Evolutionary conservation across 2,329 filamentous ascomycete species (phyloP), one percentile per base, ranked within the genome.

Genomic region (Aspergillus tubingensis): DNA sequence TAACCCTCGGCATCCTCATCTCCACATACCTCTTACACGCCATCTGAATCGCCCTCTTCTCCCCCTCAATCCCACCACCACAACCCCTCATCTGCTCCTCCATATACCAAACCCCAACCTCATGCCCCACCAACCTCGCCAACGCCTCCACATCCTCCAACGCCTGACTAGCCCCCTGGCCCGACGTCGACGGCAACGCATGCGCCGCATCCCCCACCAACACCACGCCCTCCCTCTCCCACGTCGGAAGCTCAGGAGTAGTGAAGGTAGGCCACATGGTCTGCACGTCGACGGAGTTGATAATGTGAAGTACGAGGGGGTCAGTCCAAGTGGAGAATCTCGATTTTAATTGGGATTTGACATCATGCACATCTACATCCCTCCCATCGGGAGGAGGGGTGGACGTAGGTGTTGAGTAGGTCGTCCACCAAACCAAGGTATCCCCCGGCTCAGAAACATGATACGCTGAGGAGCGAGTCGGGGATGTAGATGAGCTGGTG

Each of bases 121-220:
- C 32, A 57, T 79, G 73, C 1, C 67, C 44, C 36, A 81, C 67
- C 1, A 84, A 70, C 23, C 82, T 60, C 0, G 76, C 72, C 8
- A 85, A 72, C 0, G 79, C 75, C 62, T 83, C 80, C 0, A 77
- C 78, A 70, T 87, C 85, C 67, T 87, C 84, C 10, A 87, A 67
- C 0, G 82, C 84, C 69, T 86, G 84, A 3, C 79, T 82, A 0
- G 81, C 79, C 0, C 85, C 85, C 68, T 86, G 84, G 2, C 84
- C 83, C 0, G 80, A 80, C 5, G 79, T 81, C 0, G 85, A 79
- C 2, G 82, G 80, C 58, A 86, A 74, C 0, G 84, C 83, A 70
- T 87, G 84, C 0, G 83, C 84, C 2, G 83, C 83, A 68, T 87
- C 85, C 3, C 85, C 85, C 2, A 86, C 71, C 2, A 87, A 71